These are phyloP conservation scores for Ramaria sp. DNA, from an alignment of 768 basidiomycete genomes.

Conservation along the genomic window DNA sequence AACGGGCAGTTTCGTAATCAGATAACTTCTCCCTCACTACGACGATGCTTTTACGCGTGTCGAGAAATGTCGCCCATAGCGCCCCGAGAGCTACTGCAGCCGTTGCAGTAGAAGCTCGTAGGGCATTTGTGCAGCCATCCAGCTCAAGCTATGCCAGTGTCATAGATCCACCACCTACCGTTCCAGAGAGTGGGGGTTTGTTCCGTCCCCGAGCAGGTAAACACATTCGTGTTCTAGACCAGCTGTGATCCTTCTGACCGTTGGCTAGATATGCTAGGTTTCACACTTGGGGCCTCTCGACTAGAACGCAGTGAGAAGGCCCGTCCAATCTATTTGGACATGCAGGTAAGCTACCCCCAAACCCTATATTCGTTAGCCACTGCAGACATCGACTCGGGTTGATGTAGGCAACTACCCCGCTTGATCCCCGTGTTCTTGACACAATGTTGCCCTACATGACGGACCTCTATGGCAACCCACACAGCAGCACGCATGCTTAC, in stretches of 20 bases:
- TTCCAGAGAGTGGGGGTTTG: constrained; percentile 42
- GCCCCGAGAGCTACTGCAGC: not conserved
- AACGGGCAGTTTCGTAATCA: not conserved
- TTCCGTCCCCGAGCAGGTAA: constrained; percentile 65
- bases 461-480: constrained; percentile 95
- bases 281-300: constrained; percentile 61
- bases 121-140: constrained; percentile 73
- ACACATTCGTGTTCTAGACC: not conserved
- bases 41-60: constrained; percentile 18
- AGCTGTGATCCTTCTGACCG: not conserved
- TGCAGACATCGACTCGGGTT: not conserved
- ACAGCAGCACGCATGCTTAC: constrained; percentile 96
- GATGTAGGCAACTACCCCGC: constrained; percentile 85
- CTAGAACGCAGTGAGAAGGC: constrained; percentile 51
- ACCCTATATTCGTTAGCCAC: not conserved
- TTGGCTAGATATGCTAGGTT: constrained; percentile 76
- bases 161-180: constrained; percentile 63
- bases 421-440: constrained; percentile 94
- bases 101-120: constrained; percentile 20
- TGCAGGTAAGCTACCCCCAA: constrained; percentile 55
- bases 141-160: constrained; percentile 74
- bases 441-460: constrained; percentile 94
- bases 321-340: constrained; percentile 93
- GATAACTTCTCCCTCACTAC: not conserved
- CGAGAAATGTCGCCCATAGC: constrained; percentile 5